Conservation (phyloP, 2,329 filamentous ascomycete genomes). For the Monosporascus sp. region DNA sequence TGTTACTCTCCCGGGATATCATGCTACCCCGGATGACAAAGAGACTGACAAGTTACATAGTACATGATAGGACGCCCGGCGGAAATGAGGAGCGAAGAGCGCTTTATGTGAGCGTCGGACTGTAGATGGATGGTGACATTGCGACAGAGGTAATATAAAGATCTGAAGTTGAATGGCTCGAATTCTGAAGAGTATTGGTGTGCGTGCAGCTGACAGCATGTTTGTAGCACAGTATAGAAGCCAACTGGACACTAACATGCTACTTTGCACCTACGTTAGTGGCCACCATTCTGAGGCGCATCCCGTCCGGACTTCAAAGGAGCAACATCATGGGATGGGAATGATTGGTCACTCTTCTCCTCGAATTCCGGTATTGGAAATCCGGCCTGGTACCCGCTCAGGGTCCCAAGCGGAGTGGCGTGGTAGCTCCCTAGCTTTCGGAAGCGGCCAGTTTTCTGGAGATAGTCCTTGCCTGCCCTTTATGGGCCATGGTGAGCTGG, state of each 20-base stretch:
- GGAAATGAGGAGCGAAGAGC: background rate
- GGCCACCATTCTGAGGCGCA: background rate
- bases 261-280: slow-evolving; percentile 9
- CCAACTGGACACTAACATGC: slow-evolving; percentile 13
- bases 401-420: too few species aligned
- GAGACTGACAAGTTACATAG: background rate
- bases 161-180: slow-evolving; percentile 16
- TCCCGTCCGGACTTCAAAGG: too few species aligned
- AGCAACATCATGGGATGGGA: too few species aligned
- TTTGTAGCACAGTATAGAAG: slow-evolving; percentile 18
- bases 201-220: slow-evolving; percentile 18
- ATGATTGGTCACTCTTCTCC: too few species aligned
- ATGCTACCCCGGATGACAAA: background rate
- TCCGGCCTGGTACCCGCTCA: too few species aligned
- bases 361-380: too few species aligned
- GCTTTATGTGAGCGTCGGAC: background rate
- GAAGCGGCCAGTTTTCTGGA: too few species aligned
- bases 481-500: too few species aligned
- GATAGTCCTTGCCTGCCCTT: too few species aligned
- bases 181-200: slow-evolving; percentile 13
- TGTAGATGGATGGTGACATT: background rate
- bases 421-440: too few species aligned
- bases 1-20: background rate
- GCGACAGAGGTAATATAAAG: slow-evolving; percentile 10
- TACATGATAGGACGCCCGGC: background rate